Evolutionary conservation across 2,329 filamentous ascomycete species (phyloP).

Genomic region (Ophiosphaerella korrae): DNA sequence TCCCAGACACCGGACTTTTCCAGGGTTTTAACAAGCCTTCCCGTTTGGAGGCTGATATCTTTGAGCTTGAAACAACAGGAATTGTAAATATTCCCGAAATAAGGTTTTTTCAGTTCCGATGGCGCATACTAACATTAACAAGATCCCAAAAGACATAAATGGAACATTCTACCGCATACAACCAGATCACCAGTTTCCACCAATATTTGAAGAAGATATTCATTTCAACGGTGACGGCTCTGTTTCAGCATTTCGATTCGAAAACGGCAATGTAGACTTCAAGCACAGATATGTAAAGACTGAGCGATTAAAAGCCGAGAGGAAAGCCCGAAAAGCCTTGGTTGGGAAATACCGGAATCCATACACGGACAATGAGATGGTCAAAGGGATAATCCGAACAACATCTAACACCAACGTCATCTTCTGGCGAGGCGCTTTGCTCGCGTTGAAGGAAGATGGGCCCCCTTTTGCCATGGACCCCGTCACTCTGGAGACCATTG

Average conservation of each 20-base stretch:
- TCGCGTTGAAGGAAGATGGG: slow-evolving; percentile 58
- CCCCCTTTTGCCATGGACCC: slow-evolving; percentile 50
- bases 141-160: slow-evolving; percentile 51
- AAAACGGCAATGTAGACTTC: slow-evolving; percentile 51
- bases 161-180: slow-evolving; percentile 54
- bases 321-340: slow-evolving; percentile 46
- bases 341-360: slow-evolving; percentile 65
- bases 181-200: slow-evolving; percentile 58
- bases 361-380: slow-evolving; percentile 61
- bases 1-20: slow-evolving; percentile 42
- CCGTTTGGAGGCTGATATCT: slow-evolving; percentile 48
- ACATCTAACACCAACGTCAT: slow-evolving; percentile 66
- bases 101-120: no score
- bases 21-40: slow-evolving; percentile 50
- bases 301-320: slow-evolving; percentile 49
- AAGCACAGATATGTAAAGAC: slow-evolving; percentile 52
- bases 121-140: background rate
- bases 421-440: slow-evolving; percentile 61
- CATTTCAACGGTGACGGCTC: slow-evolving; percentile 54
- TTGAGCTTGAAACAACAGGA: slow-evolving; percentile 48
- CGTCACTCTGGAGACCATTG: slow-evolving; percentile 47
- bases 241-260: slow-evolving; percentile 50
- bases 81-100: slow-evolving; percentile 9
- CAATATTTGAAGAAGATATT: slow-evolving; percentile 61
- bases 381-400: slow-evolving; percentile 61